Base-by-base conservation (phyloP, 352 stramenopile genomes). In the Globisporangium takayamanum region DNA sequence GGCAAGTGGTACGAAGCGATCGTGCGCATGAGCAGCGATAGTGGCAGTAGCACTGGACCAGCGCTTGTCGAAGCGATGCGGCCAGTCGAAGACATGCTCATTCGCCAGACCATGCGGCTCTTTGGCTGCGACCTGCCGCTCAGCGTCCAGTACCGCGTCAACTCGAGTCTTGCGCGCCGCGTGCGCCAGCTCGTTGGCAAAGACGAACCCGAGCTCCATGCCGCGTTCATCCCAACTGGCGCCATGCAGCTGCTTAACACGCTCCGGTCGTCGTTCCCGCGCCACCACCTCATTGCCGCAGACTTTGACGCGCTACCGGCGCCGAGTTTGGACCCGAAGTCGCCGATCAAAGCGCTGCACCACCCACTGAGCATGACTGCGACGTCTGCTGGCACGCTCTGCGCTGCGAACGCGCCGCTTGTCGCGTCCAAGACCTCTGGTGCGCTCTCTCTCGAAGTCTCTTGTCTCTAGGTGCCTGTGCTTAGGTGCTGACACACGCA, bases 231-330 rank as follows among this genome's bases (percentile, higher is more conserved):
- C 28, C 87, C 89, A 37, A 97, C 87, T 0, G 87, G 89, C 1
- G 77, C 86, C 28, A 90, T 95, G 74, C 84, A 94, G 65, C 64
- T 97, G 22, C 62, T 97, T 28, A 84, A 96, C 55, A 92, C 77
- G 52, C 75, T 97, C 26, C 68, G 71, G 7, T 64, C 66, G 44
- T 81, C 73, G 26, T 93, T 96, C 58, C 89, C 89, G 12, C 80
- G 81, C 28, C 89, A 97, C 56, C 84, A 94, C 52, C 57, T 95
- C 20, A 88, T 97, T 53, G 82, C 88, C 20, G 86, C 89, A 3
- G 89, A 97, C 57, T 97, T 96, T 53, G 88, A 97, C 58, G 73
- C 79, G 52, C 78, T 97, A 1, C 84, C 87, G 1, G 67, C 84
- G 5, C 88, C 88, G 11, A 81, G 82, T 14, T 64, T 94, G 36